These are phyloP conservation scores for Castanea crenata DNA, from an alignment of 306 rosid species.

Conservation along the genomic window DNA sequence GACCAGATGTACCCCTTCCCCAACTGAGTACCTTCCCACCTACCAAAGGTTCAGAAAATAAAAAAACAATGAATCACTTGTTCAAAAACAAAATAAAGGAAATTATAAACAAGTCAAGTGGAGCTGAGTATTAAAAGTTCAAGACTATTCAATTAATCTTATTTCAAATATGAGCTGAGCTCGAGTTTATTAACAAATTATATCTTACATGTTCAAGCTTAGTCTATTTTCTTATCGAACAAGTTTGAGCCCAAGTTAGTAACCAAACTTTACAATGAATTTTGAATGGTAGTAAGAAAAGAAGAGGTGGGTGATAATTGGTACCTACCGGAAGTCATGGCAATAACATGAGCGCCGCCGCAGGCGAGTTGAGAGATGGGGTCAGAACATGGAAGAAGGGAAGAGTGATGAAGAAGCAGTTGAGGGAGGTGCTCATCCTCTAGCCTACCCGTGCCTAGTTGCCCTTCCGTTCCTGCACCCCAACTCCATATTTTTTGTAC, in stretches of 20 bases:
- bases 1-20: constrained; percentile 92
- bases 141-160: too few relatives aligned
- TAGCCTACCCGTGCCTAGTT: constrained; percentile 57
- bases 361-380: constrained; percentile 63
- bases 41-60: constrained; percentile 3
- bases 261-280: neutral
- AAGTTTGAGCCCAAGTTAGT: too few relatives aligned
- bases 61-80: neutral
- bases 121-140: too few relatives aligned
- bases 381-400: constrained; percentile 33
- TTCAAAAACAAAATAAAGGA: neutral
- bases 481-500: constrained; percentile 71
- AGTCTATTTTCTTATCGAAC: too few relatives aligned
- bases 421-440: constrained; percentile 68
- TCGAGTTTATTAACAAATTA: too few relatives aligned
- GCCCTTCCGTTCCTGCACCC: constrained; percentile 98
- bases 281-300: neutral
- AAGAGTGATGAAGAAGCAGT: constrained; percentile 33
- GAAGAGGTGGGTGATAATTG: neutral
- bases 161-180: too few relatives aligned
- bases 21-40: constrained; percentile 79
- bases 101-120: too few relatives aligned
- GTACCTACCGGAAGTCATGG: constrained; percentile 58
- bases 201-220: too few relatives aligned
- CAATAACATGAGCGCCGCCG: constrained; percentile 88